These are phyloP conservation scores for Nemophila menziesii DNA, from an alignment of 257 asterid species.

Conservation along the genomic window DNA sequence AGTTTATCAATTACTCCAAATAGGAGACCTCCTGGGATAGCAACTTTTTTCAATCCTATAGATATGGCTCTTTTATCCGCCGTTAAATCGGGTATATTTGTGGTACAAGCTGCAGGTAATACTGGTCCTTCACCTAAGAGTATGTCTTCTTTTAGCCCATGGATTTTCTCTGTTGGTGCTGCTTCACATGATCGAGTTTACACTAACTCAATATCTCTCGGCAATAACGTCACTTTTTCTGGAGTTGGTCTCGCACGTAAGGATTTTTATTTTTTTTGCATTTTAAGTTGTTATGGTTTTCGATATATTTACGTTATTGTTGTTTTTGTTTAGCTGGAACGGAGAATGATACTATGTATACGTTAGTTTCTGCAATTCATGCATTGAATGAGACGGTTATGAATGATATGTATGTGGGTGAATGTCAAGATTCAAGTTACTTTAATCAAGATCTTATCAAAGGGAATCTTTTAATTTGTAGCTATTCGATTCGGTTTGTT, in stretches of 20 bases:
- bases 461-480: conserved; percentile 82
- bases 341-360: conserved; percentile 39
- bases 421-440: conserved; percentile 77
- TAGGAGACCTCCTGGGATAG: conserved; percentile 96
- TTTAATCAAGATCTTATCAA: conserved; percentile 46
- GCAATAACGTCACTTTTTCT: conserved; percentile 64
- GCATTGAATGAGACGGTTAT: conserved; percentile 47
- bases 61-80: conserved; percentile 98
- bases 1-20: conserved; percentile 95
- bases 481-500: conserved; percentile 96
- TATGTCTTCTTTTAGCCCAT: conserved; percentile 83
- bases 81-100: conserved; percentile 72
- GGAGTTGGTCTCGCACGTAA: conserved; percentile 99
- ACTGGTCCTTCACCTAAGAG: conserved; percentile 98
- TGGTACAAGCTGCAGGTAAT: conserved; percentile 96
- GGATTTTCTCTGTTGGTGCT: conserved; percentile 96
- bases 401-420: conserved; percentile 68
- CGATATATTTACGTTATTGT: background rate
- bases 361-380: conserved; percentile 70
- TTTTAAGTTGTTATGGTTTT: too few relatives aligned
- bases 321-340: conserved; percentile 74
- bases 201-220: conserved; percentile 71
- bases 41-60: conserved; percentile 92
- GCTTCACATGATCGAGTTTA: conserved; percentile 83
- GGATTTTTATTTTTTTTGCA: too few relatives aligned